phyloP scores from a whole-genome alignment of 108 stramenopile species.

The Nitzschia sp. region DNA sequence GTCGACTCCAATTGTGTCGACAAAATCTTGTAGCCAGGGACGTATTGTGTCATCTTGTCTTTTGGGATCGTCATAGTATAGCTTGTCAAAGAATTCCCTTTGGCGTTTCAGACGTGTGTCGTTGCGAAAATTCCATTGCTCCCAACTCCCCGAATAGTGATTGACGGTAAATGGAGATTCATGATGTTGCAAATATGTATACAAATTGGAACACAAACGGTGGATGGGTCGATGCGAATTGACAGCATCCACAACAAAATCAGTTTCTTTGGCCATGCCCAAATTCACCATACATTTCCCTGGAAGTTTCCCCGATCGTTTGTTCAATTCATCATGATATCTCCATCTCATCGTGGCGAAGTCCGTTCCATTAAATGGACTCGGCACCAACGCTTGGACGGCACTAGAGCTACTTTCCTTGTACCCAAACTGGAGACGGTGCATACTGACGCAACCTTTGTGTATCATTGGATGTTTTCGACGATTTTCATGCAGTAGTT shows the following conservation, averaged over 20 bases:
- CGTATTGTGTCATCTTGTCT: background rate
- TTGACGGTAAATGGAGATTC: background rate
- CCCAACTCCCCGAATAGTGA: slow-evolving; percentile 2
- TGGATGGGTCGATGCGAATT: slow-evolving; percentile 2
- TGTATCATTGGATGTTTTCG: background rate
- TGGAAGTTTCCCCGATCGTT: slow-evolving; percentile 1
- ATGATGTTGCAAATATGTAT: background rate
- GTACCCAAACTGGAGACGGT: slow-evolving; percentile 1
- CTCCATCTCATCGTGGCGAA: slow-evolving; percentile 8
- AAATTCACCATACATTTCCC: slow-evolving; percentile 2
- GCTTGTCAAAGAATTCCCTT: slow-evolving; percentile 1
- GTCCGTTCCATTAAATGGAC: background rate
- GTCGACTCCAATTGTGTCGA: background rate
- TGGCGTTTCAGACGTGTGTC: background rate
- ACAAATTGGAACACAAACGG: background rate
- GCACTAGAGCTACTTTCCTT: background rate
- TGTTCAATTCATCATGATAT: background rate
- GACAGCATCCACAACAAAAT: background rate
- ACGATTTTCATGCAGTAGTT: background rate
- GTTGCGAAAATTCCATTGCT: slow-evolving; percentile 7
- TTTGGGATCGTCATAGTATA: background rate
- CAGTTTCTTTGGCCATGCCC: background rate
- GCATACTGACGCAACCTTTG: slow-evolving; percentile 3
- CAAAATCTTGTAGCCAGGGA: slow-evolving; percentile 8
- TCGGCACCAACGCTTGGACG: background rate